Evolutionary conservation across 176 grass and related monocot species (phyloP), one percentile per base, ranked within the genome.

Genomic region (Oryza longistaminata): DNA sequence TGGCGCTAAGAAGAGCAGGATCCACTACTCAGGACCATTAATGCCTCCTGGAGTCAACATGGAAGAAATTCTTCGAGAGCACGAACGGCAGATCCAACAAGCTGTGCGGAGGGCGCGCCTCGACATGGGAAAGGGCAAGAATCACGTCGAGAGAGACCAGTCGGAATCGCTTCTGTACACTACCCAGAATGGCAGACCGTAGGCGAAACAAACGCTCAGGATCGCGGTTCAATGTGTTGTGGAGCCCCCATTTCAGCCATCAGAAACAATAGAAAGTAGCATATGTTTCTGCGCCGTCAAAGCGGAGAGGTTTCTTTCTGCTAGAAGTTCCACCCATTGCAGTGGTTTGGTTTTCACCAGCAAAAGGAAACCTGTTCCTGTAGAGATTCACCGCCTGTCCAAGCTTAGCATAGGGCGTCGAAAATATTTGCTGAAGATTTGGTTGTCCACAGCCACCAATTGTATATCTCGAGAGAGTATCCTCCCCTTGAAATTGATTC

Each of bases 11-110:
- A 99, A 99, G 93, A 98, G 93, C 79, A 90, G 91, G 86, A 96
- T 99, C 81, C 97, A 94, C 77, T 99, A 89, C 81, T 99, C 93
- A 0, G 97, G 97, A 58, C 97, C 97, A 49, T 82, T 99, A 22
- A 92, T 99, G 93, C 97, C 97, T 76, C 93, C 91, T 14, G 93
- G 97, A 68, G 93, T 89, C 68, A 94, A 96, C 84, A 86, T 96
- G 60, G 92, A 99, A 15, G 97, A 99, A 77, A 89, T 99, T 44
- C 90, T 99, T 42, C 94, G 82, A 88, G 97, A 99, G 66, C 97
- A 99, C 11, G 97, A 96, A 58, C 81, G 88, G 42, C 97, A 99
- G 53, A 94, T 99, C 82, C 91, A 99, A 72, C 93, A 94, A 42
- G 93, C 91, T 0, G 93, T 92, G 1, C 82, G 91, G 78, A 90